These are phyloP conservation scores for Saccharomycopsis sp. DNA, from an alignment of 805 yeast species.

Conservation along the genomic window DNA sequence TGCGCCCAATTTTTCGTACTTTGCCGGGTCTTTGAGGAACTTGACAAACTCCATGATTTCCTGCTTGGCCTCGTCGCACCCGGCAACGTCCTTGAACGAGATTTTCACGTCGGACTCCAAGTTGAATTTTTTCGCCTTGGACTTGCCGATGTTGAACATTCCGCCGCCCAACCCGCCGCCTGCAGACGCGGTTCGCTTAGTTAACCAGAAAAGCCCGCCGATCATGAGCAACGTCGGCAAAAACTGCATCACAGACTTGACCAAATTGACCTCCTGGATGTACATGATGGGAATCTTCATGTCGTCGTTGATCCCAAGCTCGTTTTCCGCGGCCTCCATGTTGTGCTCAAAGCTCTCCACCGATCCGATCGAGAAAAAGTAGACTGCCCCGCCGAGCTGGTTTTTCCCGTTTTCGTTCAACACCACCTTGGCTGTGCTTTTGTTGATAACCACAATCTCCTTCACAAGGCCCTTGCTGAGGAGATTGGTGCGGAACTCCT, in stretches of 20 bases:
- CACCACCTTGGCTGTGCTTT: slow-evolving; percentile 64
- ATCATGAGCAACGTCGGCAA: slow-evolving; percentile 85
- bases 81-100: slow-evolving; percentile 92
- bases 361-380: slow-evolving; percentile 76
- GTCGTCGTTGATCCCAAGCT: slow-evolving; percentile 50
- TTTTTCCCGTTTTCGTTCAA: slow-evolving; percentile 54
- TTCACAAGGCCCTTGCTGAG: slow-evolving; percentile 74
- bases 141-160: slow-evolving; percentile 76
- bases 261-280: slow-evolving; percentile 60
- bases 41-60: slow-evolving; percentile 98
- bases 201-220: slow-evolving; percentile 82
- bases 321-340: slow-evolving; percentile 68
- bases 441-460: slow-evolving; percentile 69
- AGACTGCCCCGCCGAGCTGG: slow-evolving; percentile 31
- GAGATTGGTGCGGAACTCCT: slow-evolving; percentile 73
- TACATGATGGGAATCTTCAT: slow-evolving; percentile 79
- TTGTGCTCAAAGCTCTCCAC: slow-evolving; percentile 81
- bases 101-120: slow-evolving; percentile 86
- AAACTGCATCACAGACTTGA: slow-evolving; percentile 60
- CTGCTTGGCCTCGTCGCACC: slow-evolving; percentile 92
- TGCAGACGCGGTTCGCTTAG: slow-evolving; percentile 49
- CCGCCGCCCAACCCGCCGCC: slow-evolving; percentile 59
- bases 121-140: slow-evolving; percentile 86
- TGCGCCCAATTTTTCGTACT: slow-evolving; percentile 91
- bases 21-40: slow-evolving; percentile 82